phyloP scores from a whole-genome alignment of 257 asterid species.

The Prunella vulgaris region DNA sequence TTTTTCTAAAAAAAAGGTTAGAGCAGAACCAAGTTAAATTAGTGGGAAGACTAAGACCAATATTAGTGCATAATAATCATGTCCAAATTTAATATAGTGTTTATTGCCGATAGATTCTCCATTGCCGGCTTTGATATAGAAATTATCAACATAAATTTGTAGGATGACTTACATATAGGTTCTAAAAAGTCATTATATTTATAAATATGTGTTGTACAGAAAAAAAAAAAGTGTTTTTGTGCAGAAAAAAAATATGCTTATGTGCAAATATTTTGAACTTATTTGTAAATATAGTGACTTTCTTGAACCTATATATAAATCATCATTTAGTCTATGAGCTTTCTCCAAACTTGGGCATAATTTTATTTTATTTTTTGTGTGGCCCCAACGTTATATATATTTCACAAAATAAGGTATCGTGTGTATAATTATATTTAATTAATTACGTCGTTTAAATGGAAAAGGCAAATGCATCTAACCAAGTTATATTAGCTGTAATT shows the following conservation, averaged over 20 bases:
- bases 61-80: not conserved
- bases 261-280: too few relatives aligned
- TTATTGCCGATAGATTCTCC: conserved; percentile 10
- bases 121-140: conserved; percentile 21
- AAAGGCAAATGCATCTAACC: not conserved
- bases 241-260: too few relatives aligned
- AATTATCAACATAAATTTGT: not conserved
- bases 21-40: not conserved
- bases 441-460: not conserved
- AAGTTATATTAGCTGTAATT: conserved; percentile 3
- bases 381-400: conserved; percentile 1
- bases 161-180: too few relatives aligned
- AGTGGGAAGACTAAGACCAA: conserved; percentile 16
- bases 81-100: not conserved
- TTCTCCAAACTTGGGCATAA: not conserved
- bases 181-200: too few relatives aligned
- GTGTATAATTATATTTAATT: conserved; percentile 5
- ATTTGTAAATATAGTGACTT: too few relatives aligned
- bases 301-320: too few relatives aligned
- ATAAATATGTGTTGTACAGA: too few relatives aligned
- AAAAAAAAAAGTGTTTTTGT: too few relatives aligned
- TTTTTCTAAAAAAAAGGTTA: not conserved
- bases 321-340: not conserved
- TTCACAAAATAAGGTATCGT: conserved; percentile 20
- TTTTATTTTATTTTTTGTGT: not conserved